These are phyloP conservation scores for Phylloporus arenicola DNA, from an alignment of 768 basidiomycete genomes.

Conservation along the genomic window DNA sequence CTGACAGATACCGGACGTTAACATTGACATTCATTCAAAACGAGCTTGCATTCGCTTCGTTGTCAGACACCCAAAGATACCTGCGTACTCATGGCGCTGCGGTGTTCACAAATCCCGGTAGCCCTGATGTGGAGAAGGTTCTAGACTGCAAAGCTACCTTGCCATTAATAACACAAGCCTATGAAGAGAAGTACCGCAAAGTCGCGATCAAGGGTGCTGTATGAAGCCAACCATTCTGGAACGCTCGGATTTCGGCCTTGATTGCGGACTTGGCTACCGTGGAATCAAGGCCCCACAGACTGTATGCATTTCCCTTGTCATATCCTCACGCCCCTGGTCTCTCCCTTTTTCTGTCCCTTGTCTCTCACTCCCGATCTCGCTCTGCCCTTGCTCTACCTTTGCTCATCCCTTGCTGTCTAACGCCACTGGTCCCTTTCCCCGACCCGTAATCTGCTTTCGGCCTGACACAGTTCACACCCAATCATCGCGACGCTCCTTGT, in stretches of 20 bases:
- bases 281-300: slow-evolving; percentile 13
- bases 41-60: slow-evolving; percentile 79
- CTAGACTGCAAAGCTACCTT: slow-evolving; percentile 69
- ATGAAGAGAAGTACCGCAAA: slow-evolving; percentile 79
- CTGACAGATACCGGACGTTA: slow-evolving; percentile 72
- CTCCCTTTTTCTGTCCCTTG: slow-evolving; percentile 11
- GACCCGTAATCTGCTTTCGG: slow-evolving; percentile 5
- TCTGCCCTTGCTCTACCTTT: slow-evolving; percentile 10
- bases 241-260: slow-evolving; percentile 4
- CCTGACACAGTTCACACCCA: background rate
- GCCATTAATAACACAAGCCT: slow-evolving; percentile 51
- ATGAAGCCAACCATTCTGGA: slow-evolving; percentile 31
- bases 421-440: slow-evolving; percentile 1
- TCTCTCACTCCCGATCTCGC: slow-evolving; percentile 4
- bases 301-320: slow-evolving; percentile 10
- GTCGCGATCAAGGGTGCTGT: slow-evolving; percentile 92
- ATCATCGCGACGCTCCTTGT: slow-evolving; percentile 1
- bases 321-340: slow-evolving; percentile 7
- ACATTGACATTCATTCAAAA: slow-evolving; percentile 71
- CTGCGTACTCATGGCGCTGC: slow-evolving; percentile 63
- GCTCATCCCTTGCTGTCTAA: slow-evolving; percentile 8
- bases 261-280: slow-evolving; percentile 1
- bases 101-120: slow-evolving; percentile 59
- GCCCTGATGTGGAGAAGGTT: slow-evolving; percentile 55
- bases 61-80: slow-evolving; percentile 61